These are phyloP conservation scores for Aspergillus chevalieri DNA, from an alignment of 2,329 filamentous ascomycete genomes.

Conservation along the genomic window DNA sequence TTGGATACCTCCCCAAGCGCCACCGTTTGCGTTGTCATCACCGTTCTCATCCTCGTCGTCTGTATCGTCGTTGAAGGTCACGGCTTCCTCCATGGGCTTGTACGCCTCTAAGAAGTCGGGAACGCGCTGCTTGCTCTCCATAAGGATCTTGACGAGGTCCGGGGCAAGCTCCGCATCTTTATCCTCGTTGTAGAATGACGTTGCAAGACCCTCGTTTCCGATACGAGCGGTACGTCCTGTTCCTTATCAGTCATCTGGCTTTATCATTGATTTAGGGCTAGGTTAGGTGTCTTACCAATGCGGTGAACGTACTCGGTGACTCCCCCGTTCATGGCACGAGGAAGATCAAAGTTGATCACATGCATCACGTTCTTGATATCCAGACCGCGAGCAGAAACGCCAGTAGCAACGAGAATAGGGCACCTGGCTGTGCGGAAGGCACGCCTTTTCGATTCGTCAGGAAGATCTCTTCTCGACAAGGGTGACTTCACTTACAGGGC, in stretches of 20 bases:
- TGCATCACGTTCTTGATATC: slow-evolving; percentile 83
- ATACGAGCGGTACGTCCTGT: slow-evolving; percentile 87
- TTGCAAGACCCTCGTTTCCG: slow-evolving; percentile 77
- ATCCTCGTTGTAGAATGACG: slow-evolving; percentile 81
- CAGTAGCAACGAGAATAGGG: slow-evolving; percentile 81
- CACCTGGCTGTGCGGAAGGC: slow-evolving; percentile 68
- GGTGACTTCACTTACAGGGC: slow-evolving; percentile 56
- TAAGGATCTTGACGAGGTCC: slow-evolving; percentile 70
- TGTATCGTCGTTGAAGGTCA: slow-evolving; percentile 51
- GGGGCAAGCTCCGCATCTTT: slow-evolving; percentile 65
- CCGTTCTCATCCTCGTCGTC: slow-evolving; percentile 36
- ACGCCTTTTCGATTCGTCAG: slow-evolving; percentile 46
- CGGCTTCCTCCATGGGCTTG: slow-evolving; percentile 35
- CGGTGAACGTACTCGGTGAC: slow-evolving; percentile 92
- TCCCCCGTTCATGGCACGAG: slow-evolving; percentile 67
- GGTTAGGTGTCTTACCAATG: slow-evolving; percentile 59
- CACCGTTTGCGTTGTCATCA: slow-evolving; percentile 9
- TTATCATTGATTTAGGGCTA: slow-evolving; percentile 1
- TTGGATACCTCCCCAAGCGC: slow-evolving; percentile 14
- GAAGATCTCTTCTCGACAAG: background rate
- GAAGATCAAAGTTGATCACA: slow-evolving; percentile 90
- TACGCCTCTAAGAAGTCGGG: slow-evolving; percentile 72
- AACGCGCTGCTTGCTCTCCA: slow-evolving; percentile 71
- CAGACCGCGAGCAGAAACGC: slow-evolving; percentile 78
- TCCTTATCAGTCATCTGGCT: background rate